Percentiles rank a stretch among this genome's conserved stretches.
These are phyloP conservation scores for Psidium friedrichsthalianum DNA, from an alignment of 345 rosid genomes.

Conservation along the genomic window DNA sequence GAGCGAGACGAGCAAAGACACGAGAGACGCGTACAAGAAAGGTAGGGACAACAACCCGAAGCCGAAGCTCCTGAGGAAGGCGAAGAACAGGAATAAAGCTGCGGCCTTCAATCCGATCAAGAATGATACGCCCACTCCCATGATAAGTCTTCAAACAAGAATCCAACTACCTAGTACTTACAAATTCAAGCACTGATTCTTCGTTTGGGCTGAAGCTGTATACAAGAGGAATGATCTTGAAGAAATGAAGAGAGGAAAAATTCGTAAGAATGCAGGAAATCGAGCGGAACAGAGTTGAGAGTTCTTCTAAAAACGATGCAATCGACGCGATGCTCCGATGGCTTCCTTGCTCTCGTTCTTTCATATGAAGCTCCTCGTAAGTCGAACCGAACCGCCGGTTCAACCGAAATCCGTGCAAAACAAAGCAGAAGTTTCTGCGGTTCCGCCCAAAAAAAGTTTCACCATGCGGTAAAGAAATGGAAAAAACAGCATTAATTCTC, in stretches of 20 bases:
- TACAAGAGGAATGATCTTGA: background rate
- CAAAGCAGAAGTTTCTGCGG: background rate
- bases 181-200: background rate
- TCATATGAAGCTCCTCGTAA: background rate
- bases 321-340: background rate
- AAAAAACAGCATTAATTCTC: too few species aligned
- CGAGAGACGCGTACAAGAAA: slow-evolving; percentile 41
- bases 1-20: slow-evolving; percentile 23
- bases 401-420: background rate
- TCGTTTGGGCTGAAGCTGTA: background rate
- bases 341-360: background rate
- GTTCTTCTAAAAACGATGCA: background rate
- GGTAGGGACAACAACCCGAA: slow-evolving; percentile 25
- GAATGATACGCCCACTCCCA: slow-evolving; percentile 53
- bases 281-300: background rate
- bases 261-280: background rate
- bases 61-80: slow-evolving; percentile 16
- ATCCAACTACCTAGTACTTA: background rate
- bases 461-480: too few species aligned
- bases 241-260: background rate
- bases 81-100: slow-evolving; percentile 17
- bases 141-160: background rate
- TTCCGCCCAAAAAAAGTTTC: background rate
- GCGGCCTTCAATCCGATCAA: slow-evolving; percentile 33
- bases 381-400: background rate